Percentiles rank a stretch among this genome's conserved stretches.
Conservation (phyloP, 176 grass and related monocot genomes). For the Leersia perrieri region DNA sequence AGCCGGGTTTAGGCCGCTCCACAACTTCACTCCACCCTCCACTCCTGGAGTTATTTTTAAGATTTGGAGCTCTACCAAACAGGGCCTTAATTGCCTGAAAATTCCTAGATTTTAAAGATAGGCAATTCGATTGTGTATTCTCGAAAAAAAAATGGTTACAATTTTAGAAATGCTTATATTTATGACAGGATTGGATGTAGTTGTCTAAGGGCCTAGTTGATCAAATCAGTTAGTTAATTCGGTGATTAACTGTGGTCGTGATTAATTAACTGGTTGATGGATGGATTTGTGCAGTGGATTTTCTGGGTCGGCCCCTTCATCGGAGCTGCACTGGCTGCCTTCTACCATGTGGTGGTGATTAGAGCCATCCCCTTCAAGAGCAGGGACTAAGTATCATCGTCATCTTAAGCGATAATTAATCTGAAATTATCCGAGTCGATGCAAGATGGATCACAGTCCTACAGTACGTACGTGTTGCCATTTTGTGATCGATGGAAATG, state of each 20-base stretch:
- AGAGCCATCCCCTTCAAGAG: constrained; percentile 93
- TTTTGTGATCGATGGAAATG: not conserved
- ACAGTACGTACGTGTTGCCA: too few species aligned
- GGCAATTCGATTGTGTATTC: too few species aligned
- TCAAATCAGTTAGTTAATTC: not conserved
- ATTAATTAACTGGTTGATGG: not conserved
- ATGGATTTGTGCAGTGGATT: constrained; percentile 61
- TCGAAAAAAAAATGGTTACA: too few species aligned
- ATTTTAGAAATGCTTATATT: too few species aligned
- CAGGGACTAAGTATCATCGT: constrained; percentile 25
- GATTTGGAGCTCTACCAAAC: too few species aligned
- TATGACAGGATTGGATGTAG: too few species aligned
- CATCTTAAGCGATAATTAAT: not conserved
- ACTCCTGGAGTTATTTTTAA: too few species aligned
- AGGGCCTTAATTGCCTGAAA: too few species aligned
- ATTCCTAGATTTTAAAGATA: too few species aligned
- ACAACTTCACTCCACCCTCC: too few species aligned
- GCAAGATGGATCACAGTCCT: not conserved
- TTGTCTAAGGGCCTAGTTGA: not conserved
- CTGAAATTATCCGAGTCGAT: not conserved
- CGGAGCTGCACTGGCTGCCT: constrained; percentile 80
- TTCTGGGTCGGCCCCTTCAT: constrained; percentile 96
- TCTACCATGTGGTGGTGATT: constrained; percentile 88
- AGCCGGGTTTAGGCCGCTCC: too few species aligned
- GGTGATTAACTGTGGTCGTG: not conserved